Evolutionary conservation across 805 yeast species (phyloP).

Genomic region (Wickerhamomyces kurtzmanii): DNA sequence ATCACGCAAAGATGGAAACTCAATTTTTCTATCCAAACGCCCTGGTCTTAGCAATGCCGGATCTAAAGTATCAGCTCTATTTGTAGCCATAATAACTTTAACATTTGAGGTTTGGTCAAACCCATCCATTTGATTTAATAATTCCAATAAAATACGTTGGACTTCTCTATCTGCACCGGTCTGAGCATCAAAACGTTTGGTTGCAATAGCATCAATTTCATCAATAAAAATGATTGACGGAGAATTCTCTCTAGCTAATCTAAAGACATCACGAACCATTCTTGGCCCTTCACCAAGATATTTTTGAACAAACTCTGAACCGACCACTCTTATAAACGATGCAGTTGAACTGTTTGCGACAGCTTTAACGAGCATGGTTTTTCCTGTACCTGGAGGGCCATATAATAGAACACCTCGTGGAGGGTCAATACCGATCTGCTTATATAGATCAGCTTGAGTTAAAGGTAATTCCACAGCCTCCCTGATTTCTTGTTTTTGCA

Average conservation of each 20-base stretch:
- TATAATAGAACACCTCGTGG: constrained; percentile 95
- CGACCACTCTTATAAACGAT: constrained; percentile 91
- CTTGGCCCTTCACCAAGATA: constrained; percentile 99
- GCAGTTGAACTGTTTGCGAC: constrained; percentile 97
- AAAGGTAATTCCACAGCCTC: constrained; percentile 97
- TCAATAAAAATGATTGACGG: constrained; percentile 97
- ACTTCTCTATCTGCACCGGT: constrained; percentile 99
- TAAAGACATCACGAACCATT: constrained; percentile 97
- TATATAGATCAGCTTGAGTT: constrained; percentile 90
- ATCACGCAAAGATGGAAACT: constrained; percentile 92
- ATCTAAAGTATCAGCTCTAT: constrained; percentile 98
- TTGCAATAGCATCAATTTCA: constrained; percentile 98
- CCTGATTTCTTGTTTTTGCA: constrained; percentile 98
- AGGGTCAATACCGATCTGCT: constrained; percentile 97
- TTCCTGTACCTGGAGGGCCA: constrained; percentile 99
- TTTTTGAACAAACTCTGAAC: constrained; percentile 97
- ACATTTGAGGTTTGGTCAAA: constrained; percentile 93
- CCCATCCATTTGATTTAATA: constrained; percentile 98
- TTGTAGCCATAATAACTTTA: constrained; percentile 98
- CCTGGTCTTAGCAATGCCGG: constrained; percentile 99
- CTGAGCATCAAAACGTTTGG: constrained; percentile 98
- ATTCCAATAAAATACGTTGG: constrained; percentile 91
- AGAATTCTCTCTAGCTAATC: constrained; percentile 94
- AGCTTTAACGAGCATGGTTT: constrained; percentile 97
- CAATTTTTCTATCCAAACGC: constrained; percentile 95